These are phyloP conservation scores for Eutypa lata DNA, from an alignment of 2,329 filamentous ascomycete species.

Conservation along the genomic window DNA sequence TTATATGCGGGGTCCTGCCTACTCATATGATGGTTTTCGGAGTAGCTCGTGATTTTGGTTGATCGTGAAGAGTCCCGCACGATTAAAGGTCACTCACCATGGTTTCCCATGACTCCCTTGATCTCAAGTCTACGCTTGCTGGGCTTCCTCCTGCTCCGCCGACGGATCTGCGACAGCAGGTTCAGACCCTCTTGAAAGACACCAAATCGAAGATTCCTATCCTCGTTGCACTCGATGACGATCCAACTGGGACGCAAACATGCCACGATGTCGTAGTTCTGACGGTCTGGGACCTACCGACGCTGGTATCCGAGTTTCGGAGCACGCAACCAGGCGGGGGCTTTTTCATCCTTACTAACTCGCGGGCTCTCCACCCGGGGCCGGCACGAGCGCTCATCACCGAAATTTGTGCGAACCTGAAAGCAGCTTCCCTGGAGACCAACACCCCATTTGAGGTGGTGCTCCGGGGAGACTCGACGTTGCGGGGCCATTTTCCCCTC, in stretches of 20 bases:
- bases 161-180: slow-evolving; percentile 1
- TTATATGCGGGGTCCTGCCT: not conserved
- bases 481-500: slow-evolving; percentile 55
- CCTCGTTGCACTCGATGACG: slow-evolving; percentile 48
- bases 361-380: slow-evolving; percentile 48
- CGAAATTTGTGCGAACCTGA: slow-evolving; percentile 48
- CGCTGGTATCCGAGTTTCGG: slow-evolving; percentile 42
- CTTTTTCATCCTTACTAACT: slow-evolving; percentile 61
- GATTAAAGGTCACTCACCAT: not conserved
- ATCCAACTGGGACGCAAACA: slow-evolving; percentile 61
- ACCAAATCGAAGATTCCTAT: slow-evolving; percentile 19
- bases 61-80: not conserved
- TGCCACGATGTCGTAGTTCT: slow-evolving; percentile 55
- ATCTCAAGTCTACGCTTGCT: slow-evolving; percentile 7
- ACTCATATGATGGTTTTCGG: not conserved
- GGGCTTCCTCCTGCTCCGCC: slow-evolving; percentile 4
- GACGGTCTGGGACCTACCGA: slow-evolving; percentile 48
- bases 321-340: slow-evolving; percentile 34
- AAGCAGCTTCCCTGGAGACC: slow-evolving; percentile 40
- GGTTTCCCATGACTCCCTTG: not conserved
- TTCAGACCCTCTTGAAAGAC: slow-evolving; percentile 3
- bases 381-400: slow-evolving; percentile 45
- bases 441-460: slow-evolving; percentile 49
- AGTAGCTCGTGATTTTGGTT: no score
- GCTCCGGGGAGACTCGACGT: slow-evolving; percentile 53